phyloP scores from a whole-genome alignment of 306 rosid species.

The Datisca glomerata region DNA sequence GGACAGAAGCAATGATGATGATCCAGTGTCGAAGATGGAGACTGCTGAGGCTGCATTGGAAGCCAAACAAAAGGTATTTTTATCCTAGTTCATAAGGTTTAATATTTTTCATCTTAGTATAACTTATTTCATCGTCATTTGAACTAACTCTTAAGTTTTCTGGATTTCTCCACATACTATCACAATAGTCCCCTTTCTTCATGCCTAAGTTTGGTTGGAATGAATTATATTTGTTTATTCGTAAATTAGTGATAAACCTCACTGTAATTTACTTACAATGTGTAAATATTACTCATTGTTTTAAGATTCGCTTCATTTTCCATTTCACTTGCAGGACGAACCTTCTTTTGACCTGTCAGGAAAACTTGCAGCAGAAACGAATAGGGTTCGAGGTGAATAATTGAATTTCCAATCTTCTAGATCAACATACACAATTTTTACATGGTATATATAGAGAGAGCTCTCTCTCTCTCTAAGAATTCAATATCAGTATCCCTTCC shows the following conservation, averaged over 20 bases:
- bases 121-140: too few species aligned
- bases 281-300: background rate
- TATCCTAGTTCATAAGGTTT: background rate
- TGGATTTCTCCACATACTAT: too few species aligned
- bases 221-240: too few species aligned
- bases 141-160: too few species aligned
- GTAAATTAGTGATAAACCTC: too few species aligned
- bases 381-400: constrained; percentile 65
- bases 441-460: too few species aligned
- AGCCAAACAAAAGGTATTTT: constrained; percentile 63
- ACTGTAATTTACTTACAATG: background rate
- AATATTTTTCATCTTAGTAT: too few species aligned
- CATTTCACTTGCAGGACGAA: constrained; percentile 45
- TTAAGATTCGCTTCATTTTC: background rate
- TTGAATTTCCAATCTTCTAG: too few species aligned
- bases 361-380: constrained; percentile 93
- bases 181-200: too few species aligned
- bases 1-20: too few species aligned
- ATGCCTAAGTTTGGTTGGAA: too few species aligned
- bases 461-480: background rate
- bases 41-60: constrained; percentile 81
- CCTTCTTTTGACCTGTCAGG: constrained; percentile 99
- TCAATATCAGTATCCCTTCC: background rate
- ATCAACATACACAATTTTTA: too few species aligned
- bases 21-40: constrained; percentile 65